Evolutionary conservation across 2,329 filamentous ascomycete genomes (phyloP).

Genomic region (Ceratocystis alfenasii): DNA sequence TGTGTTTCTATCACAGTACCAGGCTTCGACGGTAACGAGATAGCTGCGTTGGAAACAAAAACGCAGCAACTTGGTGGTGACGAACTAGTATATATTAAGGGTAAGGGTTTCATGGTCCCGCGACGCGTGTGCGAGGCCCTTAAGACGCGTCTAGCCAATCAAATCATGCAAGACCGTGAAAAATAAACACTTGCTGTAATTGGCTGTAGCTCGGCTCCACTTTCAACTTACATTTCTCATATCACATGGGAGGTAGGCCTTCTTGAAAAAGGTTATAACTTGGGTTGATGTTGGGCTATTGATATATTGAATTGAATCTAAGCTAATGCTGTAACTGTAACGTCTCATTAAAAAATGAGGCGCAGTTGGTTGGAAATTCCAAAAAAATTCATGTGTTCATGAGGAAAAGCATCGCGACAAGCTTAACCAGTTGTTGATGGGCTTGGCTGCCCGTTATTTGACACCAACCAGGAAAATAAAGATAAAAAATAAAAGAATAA

Average conservation of each 20-base stretch:
- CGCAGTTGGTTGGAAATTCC: neutral
- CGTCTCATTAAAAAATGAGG: neutral
- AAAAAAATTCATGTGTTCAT: neutral
- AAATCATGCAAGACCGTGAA: neutral
- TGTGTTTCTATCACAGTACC: neutral
- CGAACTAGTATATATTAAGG: neutral
- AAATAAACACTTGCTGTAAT: neutral
- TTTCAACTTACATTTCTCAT: neutral
- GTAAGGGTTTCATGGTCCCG: constrained; percentile 8
- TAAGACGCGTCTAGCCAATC: constrained; percentile 20
- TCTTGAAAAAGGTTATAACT: neutral
- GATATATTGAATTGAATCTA: constrained; percentile 2
- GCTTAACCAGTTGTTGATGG: neutral
- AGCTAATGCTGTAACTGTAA: neutral
- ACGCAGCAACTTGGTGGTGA: too few species aligned
- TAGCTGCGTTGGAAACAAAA: too few species aligned
- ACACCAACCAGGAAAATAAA: neutral
- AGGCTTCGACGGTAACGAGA: too few species aligned
- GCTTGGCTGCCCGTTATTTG: neutral
- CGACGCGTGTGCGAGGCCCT: constrained; percentile 13
- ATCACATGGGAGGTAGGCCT: neutral
- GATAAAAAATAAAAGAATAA: neutral
- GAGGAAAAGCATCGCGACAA: neutral
- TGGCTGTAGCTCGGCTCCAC: constrained; percentile 10
- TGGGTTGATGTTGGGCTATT: neutral